Evolutionary conservation across 257 asterid genomes (phyloP).

Genomic region (Jacaranda mimosifolia): DNA sequence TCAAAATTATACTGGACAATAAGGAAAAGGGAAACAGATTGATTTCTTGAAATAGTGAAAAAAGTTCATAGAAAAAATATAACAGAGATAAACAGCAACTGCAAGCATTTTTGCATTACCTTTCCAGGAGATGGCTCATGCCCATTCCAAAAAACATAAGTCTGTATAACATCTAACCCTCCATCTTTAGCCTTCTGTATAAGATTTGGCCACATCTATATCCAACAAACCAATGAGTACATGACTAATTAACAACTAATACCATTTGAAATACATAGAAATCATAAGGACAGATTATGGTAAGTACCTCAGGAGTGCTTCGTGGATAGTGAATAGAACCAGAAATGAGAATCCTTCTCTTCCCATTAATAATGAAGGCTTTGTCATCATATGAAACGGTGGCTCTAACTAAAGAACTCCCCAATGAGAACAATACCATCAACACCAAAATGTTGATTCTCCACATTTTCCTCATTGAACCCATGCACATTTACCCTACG

Average conservation of each 20-base stretch:
- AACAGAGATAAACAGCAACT: background rate
- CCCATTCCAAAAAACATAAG: slow-evolving; percentile 83
- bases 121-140: slow-evolving; percentile 87
- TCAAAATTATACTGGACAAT: slow-evolving; percentile 74
- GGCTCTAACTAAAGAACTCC: slow-evolving; percentile 36
- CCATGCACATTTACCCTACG: background rate
- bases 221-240: background rate
- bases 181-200: slow-evolving; percentile 86
- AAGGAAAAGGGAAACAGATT: background rate
- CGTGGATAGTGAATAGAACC: slow-evolving; percentile 68
- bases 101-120: slow-evolving; percentile 39
- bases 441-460: slow-evolving; percentile 25
- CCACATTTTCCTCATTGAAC: slow-evolving; percentile 28
- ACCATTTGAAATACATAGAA: background rate
- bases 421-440: slow-evolving; percentile 29
- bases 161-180: slow-evolving; percentile 81
- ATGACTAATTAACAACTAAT: background rate
- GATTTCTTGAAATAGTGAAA: background rate
- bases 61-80: background rate
- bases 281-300: no score
- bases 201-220: slow-evolving; percentile 88
- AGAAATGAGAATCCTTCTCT: slow-evolving; percentile 57
- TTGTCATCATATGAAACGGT: slow-evolving; percentile 57
- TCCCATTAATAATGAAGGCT: slow-evolving; percentile 54
- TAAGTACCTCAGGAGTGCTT: slow-evolving; percentile 65